Evolutionary conservation across 345 rosid genomes (phyloP).

Genomic region (Raphanus raphanistrum): DNA sequence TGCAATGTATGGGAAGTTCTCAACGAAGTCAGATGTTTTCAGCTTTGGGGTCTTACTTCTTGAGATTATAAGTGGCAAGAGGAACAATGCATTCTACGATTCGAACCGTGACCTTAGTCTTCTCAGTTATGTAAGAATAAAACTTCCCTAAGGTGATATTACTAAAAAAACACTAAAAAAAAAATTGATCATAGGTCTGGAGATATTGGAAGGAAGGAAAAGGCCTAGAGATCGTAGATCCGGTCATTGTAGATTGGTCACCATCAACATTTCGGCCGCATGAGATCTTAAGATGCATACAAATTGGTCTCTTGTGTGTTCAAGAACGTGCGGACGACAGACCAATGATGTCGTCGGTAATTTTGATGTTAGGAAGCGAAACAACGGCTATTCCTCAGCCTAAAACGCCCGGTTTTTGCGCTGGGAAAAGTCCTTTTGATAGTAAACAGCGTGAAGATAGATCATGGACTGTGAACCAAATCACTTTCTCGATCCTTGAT

Average conservation of each 20-base stretch:
- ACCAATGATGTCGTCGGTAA: background rate
- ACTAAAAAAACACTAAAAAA: too few relatives aligned
- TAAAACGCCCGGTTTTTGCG: background rate
- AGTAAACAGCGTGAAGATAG: background rate
- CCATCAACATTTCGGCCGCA: background rate
- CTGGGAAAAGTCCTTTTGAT: background rate
- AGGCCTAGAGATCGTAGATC: background rate
- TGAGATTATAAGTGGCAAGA: too few relatives aligned
- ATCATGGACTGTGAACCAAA: background rate
- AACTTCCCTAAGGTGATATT: background rate
- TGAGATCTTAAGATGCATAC: background rate
- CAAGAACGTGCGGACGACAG: too few relatives aligned
- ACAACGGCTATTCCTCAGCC: background rate
- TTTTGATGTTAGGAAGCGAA: background rate
- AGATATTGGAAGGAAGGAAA: background rate
- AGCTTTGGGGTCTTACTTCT: too few relatives aligned
- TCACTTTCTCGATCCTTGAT: background rate
- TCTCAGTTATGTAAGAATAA: background rate
- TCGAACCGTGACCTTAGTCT: background rate
- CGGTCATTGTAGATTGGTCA: background rate
- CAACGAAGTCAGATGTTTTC: too few relatives aligned
- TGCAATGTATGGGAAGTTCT: too few relatives aligned
- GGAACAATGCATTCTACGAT: background rate
- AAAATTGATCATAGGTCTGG: background rate
- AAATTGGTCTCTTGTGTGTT: too few relatives aligned